Percentiles rank a stretch among this genome's conserved stretches.
Conservation (phyloP, 2,329 filamentous ascomycete genomes). For the Dactylellina cionopaga region DNA sequence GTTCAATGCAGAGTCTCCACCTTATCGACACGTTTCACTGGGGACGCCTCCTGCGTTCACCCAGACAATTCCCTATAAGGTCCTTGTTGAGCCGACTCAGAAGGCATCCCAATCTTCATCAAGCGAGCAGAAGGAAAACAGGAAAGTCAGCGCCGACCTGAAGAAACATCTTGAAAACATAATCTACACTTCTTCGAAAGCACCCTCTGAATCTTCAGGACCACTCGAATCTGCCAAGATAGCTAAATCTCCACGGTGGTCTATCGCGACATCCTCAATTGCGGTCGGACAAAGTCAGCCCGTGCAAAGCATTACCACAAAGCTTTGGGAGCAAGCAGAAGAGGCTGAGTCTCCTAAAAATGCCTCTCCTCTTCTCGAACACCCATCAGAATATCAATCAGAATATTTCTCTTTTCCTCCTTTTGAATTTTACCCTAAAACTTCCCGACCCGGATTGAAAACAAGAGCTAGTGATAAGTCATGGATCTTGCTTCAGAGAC, state of each 20-base stretch:
- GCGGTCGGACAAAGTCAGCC: constrained; percentile 19
- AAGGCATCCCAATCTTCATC: background rate
- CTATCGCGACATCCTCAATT: constrained; percentile 29
- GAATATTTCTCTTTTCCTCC: constrained; percentile 39
- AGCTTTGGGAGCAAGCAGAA: constrained; percentile 29
- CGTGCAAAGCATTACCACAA: constrained; percentile 33
- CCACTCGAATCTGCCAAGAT: background rate
- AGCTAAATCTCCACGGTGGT: constrained; percentile 8
- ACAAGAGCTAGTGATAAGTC: constrained; percentile 52
- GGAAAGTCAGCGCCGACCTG: constrained; percentile 17
- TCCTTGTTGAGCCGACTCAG: background rate
- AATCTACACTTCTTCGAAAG: constrained; percentile 1
- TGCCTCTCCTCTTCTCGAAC: background rate
- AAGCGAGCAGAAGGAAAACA: constrained; percentile 19
- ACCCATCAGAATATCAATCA: constrained; percentile 20
- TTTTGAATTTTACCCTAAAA: constrained; percentile 38
- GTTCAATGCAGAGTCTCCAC: background rate
- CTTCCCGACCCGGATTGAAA: constrained; percentile 22
- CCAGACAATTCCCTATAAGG: background rate
- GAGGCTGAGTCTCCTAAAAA: background rate
- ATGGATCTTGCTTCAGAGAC: constrained; percentile 44
- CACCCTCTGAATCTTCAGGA: background rate
- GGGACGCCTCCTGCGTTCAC: constrained; percentile 1
- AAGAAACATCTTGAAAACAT: constrained; percentile 26
- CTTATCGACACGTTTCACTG: constrained; percentile 5